Base-by-base conservation (phyloP, 1,284 basidiomycete species). In the Trichosporon sp. region DNA sequence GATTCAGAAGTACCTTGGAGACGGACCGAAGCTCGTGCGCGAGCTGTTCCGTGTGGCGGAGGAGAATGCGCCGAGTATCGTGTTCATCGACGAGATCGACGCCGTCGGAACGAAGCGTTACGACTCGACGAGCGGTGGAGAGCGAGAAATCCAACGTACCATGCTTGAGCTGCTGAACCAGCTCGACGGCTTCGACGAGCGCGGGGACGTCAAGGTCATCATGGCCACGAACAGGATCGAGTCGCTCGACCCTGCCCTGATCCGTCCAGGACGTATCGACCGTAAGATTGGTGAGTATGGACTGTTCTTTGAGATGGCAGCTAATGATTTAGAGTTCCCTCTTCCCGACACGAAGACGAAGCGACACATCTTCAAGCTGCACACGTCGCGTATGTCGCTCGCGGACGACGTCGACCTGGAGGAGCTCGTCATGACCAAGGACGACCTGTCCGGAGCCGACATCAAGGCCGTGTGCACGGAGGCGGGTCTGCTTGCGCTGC, bases 1-100 rank as follows among this genome's bases (percentile, higher is more conserved):
- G 64, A 98, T 99, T 75, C 96, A 99, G 85, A 99, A 99, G 82
- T 99, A 98, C 81, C 91, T 99, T 60, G 97, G 97, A 78, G 97
- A 99, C 77, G 97, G 97, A n/a, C 95, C 96, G 60, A 99, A 98
- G 84, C 89, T 99, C 63, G 97, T 99, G 18, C 90, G 97, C 70
- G 96, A 99, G 78, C 86, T 98, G 51, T 99, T 99, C 88, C 89
- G 95, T 70, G 91, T 98, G 5, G 97, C 97, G 9, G 95, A 98
- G 83, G 95, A 98, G 80, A 92, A 98, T 78, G 93, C 95, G 12
- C 96, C 97, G 3, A 96, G 95, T 66, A 99, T 99, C 73, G 93
- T 99, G 44, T 99, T 99, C 83, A 99, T 99, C 81, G 97, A 99
- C 81, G 97, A 99, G 83, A 93, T 99, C 72, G 97, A 99, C 79